A percentile compares a stretch with the other conserved stretches of the same genome.
Conservation (phyloP, 2,329 filamentous ascomycete genomes). For the Dothiorella sarmentorum region DNA sequence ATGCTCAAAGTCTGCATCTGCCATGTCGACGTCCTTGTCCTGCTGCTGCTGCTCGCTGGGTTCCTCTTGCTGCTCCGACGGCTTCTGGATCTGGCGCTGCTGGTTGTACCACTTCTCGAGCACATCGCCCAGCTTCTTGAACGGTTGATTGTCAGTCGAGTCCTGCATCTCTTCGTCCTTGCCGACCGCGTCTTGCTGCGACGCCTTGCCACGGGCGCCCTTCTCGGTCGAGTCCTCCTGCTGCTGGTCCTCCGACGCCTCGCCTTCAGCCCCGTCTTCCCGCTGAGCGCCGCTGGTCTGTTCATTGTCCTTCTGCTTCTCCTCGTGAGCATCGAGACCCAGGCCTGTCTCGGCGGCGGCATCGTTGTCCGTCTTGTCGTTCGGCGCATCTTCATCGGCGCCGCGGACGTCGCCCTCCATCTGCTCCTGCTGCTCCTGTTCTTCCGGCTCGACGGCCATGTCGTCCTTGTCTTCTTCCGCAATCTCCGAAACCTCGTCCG, state of each 20-base stretch:
- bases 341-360: constrained; percentile 60
- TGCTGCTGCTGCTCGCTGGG: constrained; percentile 46
- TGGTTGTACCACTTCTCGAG: constrained; percentile 90
- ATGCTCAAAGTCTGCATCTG: constrained; percentile 86
- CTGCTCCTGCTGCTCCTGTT: constrained; percentile 43
- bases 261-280: constrained; percentile 64
- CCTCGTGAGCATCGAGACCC: constrained; percentile 62
- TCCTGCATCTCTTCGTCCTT: constrained; percentile 39
- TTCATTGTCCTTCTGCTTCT: constrained; percentile 54
- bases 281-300: constrained; percentile 57
- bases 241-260: constrained; percentile 62
- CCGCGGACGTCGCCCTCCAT: constrained; percentile 19
- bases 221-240: constrained; percentile 62
- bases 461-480: constrained; percentile 36
- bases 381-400: constrained; percentile 34
- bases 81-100: constrained; percentile 68
- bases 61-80: constrained; percentile 42
- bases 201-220: constrained; percentile 45
- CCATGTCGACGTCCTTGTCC: constrained; percentile 65
- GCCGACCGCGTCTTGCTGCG: constrained; percentile 35
- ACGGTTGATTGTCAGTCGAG: constrained; percentile 60
- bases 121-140: constrained; percentile 91
- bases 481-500: constrained; percentile 35
- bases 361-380: constrained; percentile 43
- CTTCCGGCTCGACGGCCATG: constrained; percentile 45